phyloP scores from a whole-genome alignment of 768 basidiomycete species.

The Suillus bovinus region DNA sequence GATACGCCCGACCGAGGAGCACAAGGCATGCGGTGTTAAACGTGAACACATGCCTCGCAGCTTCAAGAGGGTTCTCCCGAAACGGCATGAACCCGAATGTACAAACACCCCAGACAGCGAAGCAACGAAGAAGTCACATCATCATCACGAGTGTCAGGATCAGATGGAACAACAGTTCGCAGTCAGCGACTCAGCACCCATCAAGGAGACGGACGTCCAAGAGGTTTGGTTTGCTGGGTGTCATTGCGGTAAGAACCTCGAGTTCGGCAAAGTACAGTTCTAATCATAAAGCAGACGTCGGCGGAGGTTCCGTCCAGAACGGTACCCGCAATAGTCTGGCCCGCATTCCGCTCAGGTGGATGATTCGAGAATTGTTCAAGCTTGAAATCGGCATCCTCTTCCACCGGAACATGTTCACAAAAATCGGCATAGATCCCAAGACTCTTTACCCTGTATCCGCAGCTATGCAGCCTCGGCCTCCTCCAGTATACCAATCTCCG shows the following conservation, averaged over 20 bases:
- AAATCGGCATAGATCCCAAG: slow-evolving; percentile 48
- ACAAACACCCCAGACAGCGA: neutral
- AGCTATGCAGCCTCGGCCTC: slow-evolving; percentile 29
- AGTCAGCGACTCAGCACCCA: slow-evolving; percentile 14
- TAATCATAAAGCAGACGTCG: slow-evolving; percentile 53
- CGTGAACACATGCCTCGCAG: slow-evolving; percentile 50
- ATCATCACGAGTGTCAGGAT: slow-evolving; percentile 19
- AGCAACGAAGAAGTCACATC: slow-evolving; percentile 3
- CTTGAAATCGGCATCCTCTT: slow-evolving; percentile 60
- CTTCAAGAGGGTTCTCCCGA: slow-evolving; percentile 21
- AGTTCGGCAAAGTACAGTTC: neutral
- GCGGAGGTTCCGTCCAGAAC: slow-evolving; percentile 68
- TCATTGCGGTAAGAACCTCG: slow-evolving; percentile 56
- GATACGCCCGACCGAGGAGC: slow-evolving; percentile 42
- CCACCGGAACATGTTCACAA: slow-evolving; percentile 42
- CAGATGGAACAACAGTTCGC: slow-evolving; percentile 45
- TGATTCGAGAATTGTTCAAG: slow-evolving; percentile 68
- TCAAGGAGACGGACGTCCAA: slow-evolving; percentile 54
- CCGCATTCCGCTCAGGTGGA: slow-evolving; percentile 76
- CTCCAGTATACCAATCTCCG: slow-evolving; percentile 32
- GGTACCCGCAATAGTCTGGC: slow-evolving; percentile 58
- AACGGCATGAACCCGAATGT: slow-evolving; percentile 15
- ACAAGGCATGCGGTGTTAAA: slow-evolving; percentile 45
- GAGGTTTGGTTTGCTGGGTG: slow-evolving; percentile 84
- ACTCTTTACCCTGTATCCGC: slow-evolving; percentile 39